Percentiles rank a stretch among this genome's conserved stretches.
Evolutionary conservation across 2,329 filamentous ascomycete species (phyloP).

Genomic region (Sclerotinia borealis): DNA sequence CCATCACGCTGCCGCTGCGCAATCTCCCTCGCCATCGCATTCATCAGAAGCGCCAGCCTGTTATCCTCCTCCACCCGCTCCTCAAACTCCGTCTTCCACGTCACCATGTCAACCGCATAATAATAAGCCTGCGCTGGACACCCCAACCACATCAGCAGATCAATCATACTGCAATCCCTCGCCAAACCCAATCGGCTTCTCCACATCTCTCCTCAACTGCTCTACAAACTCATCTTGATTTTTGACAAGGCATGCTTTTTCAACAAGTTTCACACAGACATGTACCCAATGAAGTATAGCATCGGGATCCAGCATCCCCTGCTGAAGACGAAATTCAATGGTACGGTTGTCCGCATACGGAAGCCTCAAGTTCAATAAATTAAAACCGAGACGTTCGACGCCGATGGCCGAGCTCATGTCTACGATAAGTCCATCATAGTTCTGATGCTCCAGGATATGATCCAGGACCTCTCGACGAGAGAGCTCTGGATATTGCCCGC

Average conservation of each 20-base stretch:
- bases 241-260: neutral
- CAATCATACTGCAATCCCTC: neutral
- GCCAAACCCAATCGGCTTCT: neutral
- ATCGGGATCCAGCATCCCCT: slow-evolving; percentile 18
- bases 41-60: no score
- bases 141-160: neutral
- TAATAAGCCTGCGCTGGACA: neutral
- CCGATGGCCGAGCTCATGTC: neutral
- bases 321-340: slow-evolving; percentile 28
- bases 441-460: neutral
- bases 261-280: slow-evolving; percentile 15
- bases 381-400: neutral
- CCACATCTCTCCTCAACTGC: neutral
- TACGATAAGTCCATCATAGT: neutral
- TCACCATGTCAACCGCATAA: neutral
- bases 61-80: neutral
- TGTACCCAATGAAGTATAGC: slow-evolving; percentile 20
- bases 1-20: no score
- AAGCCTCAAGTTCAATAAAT: neutral
- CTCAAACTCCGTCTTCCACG: neutral
- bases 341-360: slow-evolving; percentile 10
- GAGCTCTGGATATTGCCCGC: no score
- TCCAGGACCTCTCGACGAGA: neutral
- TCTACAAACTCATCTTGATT: neutral
- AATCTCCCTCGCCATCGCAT: neutral